These are phyloP conservation scores for Lunasporangiospora selenospora DNA, from an alignment of 192 early-diverging fungal genomes.

Conservation along the genomic window DNA sequence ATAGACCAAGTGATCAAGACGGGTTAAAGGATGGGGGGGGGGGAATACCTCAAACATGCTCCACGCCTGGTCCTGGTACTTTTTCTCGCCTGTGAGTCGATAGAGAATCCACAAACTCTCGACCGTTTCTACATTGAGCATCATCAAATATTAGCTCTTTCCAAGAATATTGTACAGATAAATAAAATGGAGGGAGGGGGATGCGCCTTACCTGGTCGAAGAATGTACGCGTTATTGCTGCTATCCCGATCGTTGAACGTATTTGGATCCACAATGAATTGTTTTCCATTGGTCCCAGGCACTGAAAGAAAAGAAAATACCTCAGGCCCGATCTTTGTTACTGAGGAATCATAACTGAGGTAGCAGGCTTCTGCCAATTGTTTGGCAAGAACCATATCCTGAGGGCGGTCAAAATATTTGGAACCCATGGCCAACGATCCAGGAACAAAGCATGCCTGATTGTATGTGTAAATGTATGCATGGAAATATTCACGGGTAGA, in stretches of 20 bases:
- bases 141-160: constrained; percentile 2
- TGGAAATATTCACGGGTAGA: no score
- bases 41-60: constrained; percentile 53
- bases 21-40: background rate
- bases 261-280: background rate
- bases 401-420: constrained; percentile 19
- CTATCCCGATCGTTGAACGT: background rate
- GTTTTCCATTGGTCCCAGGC: background rate
- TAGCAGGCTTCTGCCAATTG: constrained; percentile 49
- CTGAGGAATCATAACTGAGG: constrained; percentile 42
- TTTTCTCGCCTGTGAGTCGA: constrained; percentile 62
- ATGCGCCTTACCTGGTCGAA: background rate
- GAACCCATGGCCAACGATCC: constrained; percentile 49
- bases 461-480: background rate
- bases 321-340: constrained; percentile 56
- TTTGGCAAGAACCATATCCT: constrained; percentile 31
- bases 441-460: constrained; percentile 55
- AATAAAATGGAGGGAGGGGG: background rate
- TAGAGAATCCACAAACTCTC: constrained; percentile 74
- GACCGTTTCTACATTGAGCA: constrained; percentile 56
- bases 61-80: constrained; percentile 71
- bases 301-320: constrained; percentile 22
- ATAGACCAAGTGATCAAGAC: no score
- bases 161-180: no score
- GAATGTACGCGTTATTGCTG: background rate